phyloP scores from a whole-genome alignment of 2,329 filamentous ascomycete species.

The Ophiostoma novo-ulmi region DNA sequence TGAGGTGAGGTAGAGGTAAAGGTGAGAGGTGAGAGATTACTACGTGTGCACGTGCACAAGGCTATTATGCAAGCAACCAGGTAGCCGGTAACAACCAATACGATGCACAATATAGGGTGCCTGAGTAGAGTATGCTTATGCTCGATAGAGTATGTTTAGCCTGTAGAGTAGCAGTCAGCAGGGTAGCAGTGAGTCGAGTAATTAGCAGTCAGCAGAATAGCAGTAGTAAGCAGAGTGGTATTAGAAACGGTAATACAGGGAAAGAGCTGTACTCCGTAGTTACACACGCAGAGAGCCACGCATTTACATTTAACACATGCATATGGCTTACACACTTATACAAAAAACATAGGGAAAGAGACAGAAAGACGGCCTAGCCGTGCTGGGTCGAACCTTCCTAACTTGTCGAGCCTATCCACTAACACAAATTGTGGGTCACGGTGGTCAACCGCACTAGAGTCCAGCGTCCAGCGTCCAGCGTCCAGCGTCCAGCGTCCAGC shows the following conservation, averaged over 20 bases:
- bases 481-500: background rate
- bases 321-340: background rate
- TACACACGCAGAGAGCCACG: background rate
- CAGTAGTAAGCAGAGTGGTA: too few species aligned
- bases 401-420: constrained; percentile 10
- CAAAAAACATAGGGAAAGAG: background rate
- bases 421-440: constrained; percentile 7
- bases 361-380: background rate
- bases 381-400: constrained; percentile 14
- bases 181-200: background rate
- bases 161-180: background rate
- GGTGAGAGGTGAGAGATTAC: background rate
- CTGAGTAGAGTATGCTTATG: background rate
- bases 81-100: background rate
- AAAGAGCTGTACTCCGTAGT: background rate
- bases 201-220: too few species aligned
- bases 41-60: constrained; percentile 5
- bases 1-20: background rate
- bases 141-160: background rate
- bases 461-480: background rate
- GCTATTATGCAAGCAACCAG: background rate
- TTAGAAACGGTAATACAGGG: background rate
- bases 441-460: background rate
- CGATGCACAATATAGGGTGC: background rate
- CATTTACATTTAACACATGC: background rate